Conservation (phyloP, 2,329 filamentous ascomycete species). For the Davidsoniella virescens region DNA sequence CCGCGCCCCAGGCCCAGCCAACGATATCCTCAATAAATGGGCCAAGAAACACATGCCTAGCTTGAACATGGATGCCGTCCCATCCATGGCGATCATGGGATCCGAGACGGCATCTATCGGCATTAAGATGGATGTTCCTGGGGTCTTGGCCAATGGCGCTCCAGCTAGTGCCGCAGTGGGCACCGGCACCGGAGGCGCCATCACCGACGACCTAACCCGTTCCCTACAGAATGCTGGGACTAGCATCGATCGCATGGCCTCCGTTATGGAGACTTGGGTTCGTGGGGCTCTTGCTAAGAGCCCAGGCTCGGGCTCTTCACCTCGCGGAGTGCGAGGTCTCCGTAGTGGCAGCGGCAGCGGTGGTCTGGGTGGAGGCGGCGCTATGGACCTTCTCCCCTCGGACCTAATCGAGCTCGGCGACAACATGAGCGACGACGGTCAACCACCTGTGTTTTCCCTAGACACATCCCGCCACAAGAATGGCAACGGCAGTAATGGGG, state of each 20-base stretch:
- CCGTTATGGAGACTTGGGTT: constrained; percentile 80
- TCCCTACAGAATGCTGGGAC: constrained; percentile 25
- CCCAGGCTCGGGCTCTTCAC: constrained; percentile 15
- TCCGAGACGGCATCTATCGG: constrained; percentile 43
- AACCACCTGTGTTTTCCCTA: constrained; percentile 12
- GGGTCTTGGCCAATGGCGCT: constrained; percentile 34
- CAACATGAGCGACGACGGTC: constrained; percentile 38
- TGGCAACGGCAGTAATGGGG: too few relatives aligned
- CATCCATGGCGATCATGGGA: constrained; percentile 49
- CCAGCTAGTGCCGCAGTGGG: constrained; percentile 17
- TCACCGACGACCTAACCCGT: not conserved
- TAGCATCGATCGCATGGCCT: constrained; percentile 66
- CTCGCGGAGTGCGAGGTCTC: not conserved
- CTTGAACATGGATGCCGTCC: constrained; percentile 51
- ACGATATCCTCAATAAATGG: constrained; percentile 71
- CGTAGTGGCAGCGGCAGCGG: not conserved
- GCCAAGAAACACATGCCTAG: constrained; percentile 70
- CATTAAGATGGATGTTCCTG: constrained; percentile 24
- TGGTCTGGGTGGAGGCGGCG: constrained; percentile 23
- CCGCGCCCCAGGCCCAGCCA: constrained; percentile 62
- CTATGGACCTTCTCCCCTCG: constrained; percentile 17
- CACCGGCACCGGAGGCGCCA: constrained; percentile 21
- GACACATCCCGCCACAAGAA: too few relatives aligned
- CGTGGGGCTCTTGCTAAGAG: constrained; percentile 58
- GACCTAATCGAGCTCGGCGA: constrained; percentile 62